Evolutionary conservation across 352 stramenopile species (phyloP), one percentile per base, ranked within the genome.

Genomic region (Thalassiosira pacifica): DNA sequence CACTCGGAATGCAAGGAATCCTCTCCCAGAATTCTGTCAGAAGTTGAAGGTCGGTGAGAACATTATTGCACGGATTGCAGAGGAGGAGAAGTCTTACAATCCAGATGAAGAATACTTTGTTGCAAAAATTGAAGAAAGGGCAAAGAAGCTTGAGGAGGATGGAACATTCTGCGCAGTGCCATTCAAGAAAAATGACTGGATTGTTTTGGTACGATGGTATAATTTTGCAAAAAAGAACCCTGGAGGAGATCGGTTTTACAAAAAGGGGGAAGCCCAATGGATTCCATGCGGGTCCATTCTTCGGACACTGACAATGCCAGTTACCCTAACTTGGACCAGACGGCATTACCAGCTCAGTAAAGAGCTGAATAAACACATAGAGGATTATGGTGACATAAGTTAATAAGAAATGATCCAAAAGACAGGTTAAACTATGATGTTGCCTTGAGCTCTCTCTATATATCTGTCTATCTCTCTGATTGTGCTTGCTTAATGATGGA

Each of bases 181-280:
- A 32, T 63, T 63, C 22, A 27, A 31, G 10, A 63, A 63, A n/a
- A 63, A 63, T 63, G 53, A 63, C 53, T 63, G 53, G 53, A 63
- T 63, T 13, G 22, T 63, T 27, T 63, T 18, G 27, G 53, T 63
- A 4, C 18, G 22, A 13, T 63, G 22, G 53, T 63, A 63, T 63
- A 13, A 32, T 27, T 63, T 63, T 63, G 53, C 53, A 63, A 63
- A 63, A 31, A 27, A 27, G 22, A 63, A 63, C 31, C 5, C 2
- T 13, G 22, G 19, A 16, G 53, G 24, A 31, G 53, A 63, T 31
- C 27, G 53, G 13, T 63, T 63, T 13, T 63, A 63, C 22, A 32
- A 27, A 63, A 63, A 63, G 31, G 53, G 53, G 31, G 27, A 10
- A 3, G 4, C 22, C 13, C 53, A 63, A 13, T 63, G 53, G 53